Conservation (phyloP, 768 basidiomycete species). For the Podaxis mareebaensis region DNA sequence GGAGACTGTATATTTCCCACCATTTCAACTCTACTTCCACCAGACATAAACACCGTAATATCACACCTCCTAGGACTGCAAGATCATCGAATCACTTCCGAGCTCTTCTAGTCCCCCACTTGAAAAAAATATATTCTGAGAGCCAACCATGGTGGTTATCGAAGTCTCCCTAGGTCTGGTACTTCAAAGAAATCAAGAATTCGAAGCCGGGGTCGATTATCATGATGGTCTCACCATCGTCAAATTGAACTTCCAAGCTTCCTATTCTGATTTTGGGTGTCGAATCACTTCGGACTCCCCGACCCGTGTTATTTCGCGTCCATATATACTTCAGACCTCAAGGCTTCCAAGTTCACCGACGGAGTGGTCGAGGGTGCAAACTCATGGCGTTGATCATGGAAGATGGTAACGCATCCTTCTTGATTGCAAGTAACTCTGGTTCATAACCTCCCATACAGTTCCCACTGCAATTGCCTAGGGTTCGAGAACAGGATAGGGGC, state of each 20-base stretch:
- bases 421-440: not conserved
- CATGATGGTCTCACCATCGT: not conserved
- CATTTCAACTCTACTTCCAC: too few relatives aligned
- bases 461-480: not conserved
- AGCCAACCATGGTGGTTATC: not conserved
- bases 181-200: slow-evolving; percentile 3
- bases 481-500: not conserved
- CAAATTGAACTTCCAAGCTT: not conserved
- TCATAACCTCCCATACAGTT: not conserved
- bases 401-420: not conserved
- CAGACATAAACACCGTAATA: not conserved
- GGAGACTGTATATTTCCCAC: too few relatives aligned
- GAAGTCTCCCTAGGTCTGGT: not conserved
- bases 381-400: slow-evolving; percentile 2
- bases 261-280: not conserved
- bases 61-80: not conserved
- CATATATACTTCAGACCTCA: not conserved
- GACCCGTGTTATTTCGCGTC: not conserved
- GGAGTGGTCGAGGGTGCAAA: not conserved
- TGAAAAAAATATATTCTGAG: not conserved
- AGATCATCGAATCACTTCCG: not conserved
- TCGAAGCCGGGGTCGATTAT: not conserved
- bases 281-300: not conserved
- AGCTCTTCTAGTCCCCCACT: not conserved
- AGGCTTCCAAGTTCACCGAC: not conserved